Evolutionary conservation across 257 asterid species (phyloP).

Genomic region (Primulina huaijiensis): DNA sequence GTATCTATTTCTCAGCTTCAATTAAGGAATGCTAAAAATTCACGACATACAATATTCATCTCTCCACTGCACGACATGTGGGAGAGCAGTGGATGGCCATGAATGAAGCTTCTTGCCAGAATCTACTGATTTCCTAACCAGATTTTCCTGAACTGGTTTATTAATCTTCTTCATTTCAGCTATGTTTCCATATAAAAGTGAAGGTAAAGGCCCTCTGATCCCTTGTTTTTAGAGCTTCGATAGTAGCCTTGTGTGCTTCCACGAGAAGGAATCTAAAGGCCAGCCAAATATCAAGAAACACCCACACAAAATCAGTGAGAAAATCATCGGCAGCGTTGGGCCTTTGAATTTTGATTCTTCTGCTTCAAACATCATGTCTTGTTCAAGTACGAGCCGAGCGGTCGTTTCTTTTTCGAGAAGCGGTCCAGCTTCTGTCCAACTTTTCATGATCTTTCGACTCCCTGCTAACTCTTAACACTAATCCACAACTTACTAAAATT

Average conservation of each 20-base stretch:
- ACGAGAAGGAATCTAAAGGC: conserved; percentile 22
- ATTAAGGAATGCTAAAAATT: not conserved
- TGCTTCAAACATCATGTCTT: not conserved
- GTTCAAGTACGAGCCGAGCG: no score
- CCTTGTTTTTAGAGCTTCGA: conserved; percentile 55
- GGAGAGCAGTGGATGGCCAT: conserved; percentile 51
- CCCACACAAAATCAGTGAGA: conserved; percentile 33
- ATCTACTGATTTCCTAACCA: conserved; percentile 1
- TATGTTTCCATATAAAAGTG: conserved; percentile 54
- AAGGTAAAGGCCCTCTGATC: conserved; percentile 56
- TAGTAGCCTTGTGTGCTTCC: conserved; percentile 44
- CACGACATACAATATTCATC: conserved; percentile 41
- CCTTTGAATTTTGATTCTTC: not conserved
- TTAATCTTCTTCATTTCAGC: conserved; percentile 43
- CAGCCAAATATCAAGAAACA: conserved; percentile 21
- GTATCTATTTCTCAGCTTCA: not conserved
- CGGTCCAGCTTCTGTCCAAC: no score
- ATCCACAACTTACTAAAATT: no score
- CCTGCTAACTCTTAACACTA: no score
- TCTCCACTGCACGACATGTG: conserved; percentile 61
- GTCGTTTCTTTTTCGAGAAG: not conserved
- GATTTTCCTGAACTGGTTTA: conserved; percentile 24
- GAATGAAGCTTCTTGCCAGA: conserved; percentile 31
- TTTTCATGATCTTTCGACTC: no score
- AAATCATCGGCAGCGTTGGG: conserved; percentile 1